Evolutionary conservation across 345 rosid species (phyloP).

Genomic region (Dipteronia dyeriana): DNA sequence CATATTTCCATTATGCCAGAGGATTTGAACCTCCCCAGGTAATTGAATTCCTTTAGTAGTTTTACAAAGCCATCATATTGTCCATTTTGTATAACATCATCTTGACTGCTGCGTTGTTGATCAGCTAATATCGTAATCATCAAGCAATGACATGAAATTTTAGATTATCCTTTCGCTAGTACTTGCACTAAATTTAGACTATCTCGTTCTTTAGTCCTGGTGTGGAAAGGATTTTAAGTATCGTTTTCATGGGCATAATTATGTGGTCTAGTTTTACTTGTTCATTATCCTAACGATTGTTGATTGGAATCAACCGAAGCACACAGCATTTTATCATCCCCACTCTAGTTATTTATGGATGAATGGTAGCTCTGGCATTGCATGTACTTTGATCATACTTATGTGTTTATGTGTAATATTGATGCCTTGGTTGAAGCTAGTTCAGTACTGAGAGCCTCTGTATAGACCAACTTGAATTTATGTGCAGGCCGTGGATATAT

Average conservation of each 20-base stretch:
- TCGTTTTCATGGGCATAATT: neutral
- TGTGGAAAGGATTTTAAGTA: neutral
- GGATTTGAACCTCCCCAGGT: constrained; percentile 95
- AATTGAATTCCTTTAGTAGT: neutral
- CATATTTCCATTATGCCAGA: constrained; percentile 85
- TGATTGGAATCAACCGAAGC: neutral
- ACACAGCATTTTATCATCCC: neutral
- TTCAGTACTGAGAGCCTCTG: neutral
- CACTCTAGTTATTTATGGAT: neutral
- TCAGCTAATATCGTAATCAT: neutral
- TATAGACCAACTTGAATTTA: constrained; percentile 15
- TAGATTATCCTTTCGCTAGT: neutral
- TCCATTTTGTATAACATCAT: neutral
- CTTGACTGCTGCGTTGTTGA: neutral
- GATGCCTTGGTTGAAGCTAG: neutral
- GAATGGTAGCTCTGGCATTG: neutral
- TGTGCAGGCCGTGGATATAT: constrained; percentile 83
- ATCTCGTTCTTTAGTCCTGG: neutral
- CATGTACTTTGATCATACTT: neutral
- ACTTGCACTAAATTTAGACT: neutral
- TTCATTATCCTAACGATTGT: neutral
- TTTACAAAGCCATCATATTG: neutral
- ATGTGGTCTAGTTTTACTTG: neutral
- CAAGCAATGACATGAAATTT: too few species aligned
- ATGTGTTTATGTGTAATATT: neutral